Conservation (phyloP, 768 basidiomycete genomes). For the Pleurotus citrinopileatus region DNA sequence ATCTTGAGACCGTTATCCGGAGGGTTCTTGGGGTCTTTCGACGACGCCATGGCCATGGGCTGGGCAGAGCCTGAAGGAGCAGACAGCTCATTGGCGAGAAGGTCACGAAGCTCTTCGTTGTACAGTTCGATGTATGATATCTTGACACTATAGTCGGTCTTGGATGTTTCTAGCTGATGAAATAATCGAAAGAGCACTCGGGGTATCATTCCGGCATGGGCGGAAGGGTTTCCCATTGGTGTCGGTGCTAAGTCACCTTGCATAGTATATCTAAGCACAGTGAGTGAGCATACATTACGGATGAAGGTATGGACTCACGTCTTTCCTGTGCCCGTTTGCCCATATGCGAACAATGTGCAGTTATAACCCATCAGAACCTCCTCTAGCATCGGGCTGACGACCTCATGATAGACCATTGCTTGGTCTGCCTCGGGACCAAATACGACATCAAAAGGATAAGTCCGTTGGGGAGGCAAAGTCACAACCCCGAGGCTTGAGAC, state of each 20-base stretch:
- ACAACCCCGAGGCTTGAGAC: slow-evolving; percentile 70
- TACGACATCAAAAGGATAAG: slow-evolving; percentile 93
- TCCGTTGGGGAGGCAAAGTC: slow-evolving; percentile 72
- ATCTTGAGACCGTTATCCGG: slow-evolving; percentile 71
- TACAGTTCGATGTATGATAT: slow-evolving; percentile 95
- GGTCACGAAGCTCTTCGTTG: slow-evolving; percentile 96
- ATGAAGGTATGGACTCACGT: slow-evolving; percentile 61
- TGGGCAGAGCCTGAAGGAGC: slow-evolving; percentile 66
- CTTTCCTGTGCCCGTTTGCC: slow-evolving; percentile 98
- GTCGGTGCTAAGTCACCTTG: slow-evolving; percentile 88
- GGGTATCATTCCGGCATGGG: slow-evolving; percentile 94
- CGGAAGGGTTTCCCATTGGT: slow-evolving; percentile 82
- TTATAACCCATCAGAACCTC: slow-evolving; percentile 97
- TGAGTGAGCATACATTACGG: slow-evolving; percentile 5
- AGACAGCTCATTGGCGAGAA: slow-evolving; percentile 77
- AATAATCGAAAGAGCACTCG: slow-evolving; percentile 91
- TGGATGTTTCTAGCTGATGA: slow-evolving; percentile 74
- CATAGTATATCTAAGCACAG: slow-evolving; percentile 78
- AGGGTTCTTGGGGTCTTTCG: slow-evolving; percentile 41
- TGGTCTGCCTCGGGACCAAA: slow-evolving; percentile 98
- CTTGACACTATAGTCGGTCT: slow-evolving; percentile 86
- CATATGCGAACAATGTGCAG: slow-evolving; percentile 96
- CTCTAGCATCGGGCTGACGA: slow-evolving; percentile 88
- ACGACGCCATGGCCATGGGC: slow-evolving; percentile 69
- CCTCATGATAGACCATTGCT: slow-evolving; percentile 88